A percentile compares a stretch with the other conserved stretches of the same genome.
phyloP scores from a whole-genome alignment of 2,329 filamentous ascomycete species.

The Coniochaeta ligniaria region DNA sequence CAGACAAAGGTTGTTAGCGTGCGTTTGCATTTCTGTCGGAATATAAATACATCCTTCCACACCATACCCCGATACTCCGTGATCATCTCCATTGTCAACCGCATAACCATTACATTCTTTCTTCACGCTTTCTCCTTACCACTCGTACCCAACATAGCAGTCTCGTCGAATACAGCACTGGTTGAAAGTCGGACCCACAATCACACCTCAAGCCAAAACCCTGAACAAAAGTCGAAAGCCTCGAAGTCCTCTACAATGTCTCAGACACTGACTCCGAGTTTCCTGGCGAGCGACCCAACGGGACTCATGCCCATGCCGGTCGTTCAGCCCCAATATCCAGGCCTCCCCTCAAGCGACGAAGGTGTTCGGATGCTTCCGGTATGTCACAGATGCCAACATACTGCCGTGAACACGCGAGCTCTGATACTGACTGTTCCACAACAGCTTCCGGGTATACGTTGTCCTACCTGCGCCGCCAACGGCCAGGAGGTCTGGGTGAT shows the following conservation, averaged over 20 bases:
- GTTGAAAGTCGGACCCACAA: not conserved
- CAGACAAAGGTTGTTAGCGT: not conserved
- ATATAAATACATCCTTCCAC: not conserved
- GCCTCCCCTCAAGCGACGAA: conserved; percentile 5
- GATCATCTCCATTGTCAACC: not conserved
- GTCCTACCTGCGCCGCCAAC: conserved; percentile 39
- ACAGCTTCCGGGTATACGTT: conserved; percentile 42
- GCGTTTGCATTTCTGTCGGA: not conserved
- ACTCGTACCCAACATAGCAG: not conserved
- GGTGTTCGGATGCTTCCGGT: conserved; percentile 11
- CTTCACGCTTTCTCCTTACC: not conserved
- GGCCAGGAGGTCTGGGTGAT: conserved; percentile 51
- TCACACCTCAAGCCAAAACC: not conserved
- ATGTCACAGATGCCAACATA: conserved; percentile 4
- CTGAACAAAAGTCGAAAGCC: not conserved
- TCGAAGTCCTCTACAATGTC: not conserved
- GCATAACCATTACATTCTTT: no score
- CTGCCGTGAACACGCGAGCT: not conserved
- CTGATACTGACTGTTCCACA: not conserved
- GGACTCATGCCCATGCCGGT: conserved; percentile 2
- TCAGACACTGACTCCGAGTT: not conserved
- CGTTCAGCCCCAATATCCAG: conserved; percentile 3
- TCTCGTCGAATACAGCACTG: not conserved
- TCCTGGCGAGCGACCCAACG: not conserved
- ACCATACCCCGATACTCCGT: not conserved